These are phyloP conservation scores for Viola odorata DNA, from an alignment of 345 rosid genomes.

Conservation along the genomic window DNA sequence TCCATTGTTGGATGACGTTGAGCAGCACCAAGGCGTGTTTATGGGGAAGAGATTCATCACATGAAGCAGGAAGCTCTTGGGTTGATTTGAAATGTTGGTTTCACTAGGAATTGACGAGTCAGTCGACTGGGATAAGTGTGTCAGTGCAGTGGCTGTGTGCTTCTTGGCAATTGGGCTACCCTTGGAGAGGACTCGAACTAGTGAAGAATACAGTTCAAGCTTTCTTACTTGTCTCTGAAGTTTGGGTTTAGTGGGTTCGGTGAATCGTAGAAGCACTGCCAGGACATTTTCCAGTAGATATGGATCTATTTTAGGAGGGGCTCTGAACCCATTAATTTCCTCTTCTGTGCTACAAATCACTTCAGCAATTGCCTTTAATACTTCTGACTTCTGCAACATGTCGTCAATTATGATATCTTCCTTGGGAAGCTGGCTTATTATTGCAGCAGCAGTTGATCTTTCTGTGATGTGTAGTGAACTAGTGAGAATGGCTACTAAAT, in stretches of 20 bases:
- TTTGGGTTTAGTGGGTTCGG: constrained; percentile 43
- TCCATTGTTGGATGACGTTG: constrained; percentile 17
- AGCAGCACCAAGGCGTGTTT: constrained; percentile 37
- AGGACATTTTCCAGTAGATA: constrained; percentile 43
- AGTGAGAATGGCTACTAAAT: constrained; percentile 29
- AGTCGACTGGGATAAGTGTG: constrained; percentile 41
- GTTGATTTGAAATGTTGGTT: constrained; percentile 8
- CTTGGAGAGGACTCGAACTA: constrained; percentile 37
- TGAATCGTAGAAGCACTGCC: constrained; percentile 43
- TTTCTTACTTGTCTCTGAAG: constrained; percentile 43
- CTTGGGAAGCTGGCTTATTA: constrained; percentile 45
- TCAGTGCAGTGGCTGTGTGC: constrained; percentile 40
- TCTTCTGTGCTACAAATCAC: constrained; percentile 33
- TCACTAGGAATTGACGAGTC: constrained; percentile 16
- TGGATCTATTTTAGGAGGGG: constrained; percentile 10
- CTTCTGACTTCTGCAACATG: constrained; percentile 38
- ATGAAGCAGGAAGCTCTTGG: constrained; percentile 8
- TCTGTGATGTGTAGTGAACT: constrained; percentile 36
- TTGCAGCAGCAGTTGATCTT: constrained; percentile 43
- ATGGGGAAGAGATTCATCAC: constrained; percentile 20
- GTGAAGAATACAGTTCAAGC: constrained; percentile 35
- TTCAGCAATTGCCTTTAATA: constrained; percentile 42
- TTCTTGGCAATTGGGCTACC: constrained; percentile 44
- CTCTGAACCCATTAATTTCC: constrained; percentile 16
- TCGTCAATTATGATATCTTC: constrained; percentile 39